Evolutionary conservation across 306 rosid species (phyloP), one percentile per base, ranked within the genome.

Genomic region (Prinsepia uniflora): DNA sequence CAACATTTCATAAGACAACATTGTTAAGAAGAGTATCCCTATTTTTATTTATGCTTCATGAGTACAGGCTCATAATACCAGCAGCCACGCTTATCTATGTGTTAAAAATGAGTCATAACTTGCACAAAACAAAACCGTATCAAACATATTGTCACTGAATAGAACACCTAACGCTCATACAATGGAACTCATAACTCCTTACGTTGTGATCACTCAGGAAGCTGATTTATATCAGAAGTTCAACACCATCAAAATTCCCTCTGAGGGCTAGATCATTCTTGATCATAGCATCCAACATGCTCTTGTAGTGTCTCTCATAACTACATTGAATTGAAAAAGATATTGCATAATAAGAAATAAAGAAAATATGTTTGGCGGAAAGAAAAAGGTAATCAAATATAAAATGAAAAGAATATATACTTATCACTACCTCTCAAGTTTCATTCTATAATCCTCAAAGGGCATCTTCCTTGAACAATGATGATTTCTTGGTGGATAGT

Each of bases 181-280:
- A 60, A 74, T 9, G 48, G 76, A 67, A 68, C 61, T 34, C 48
- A 61, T 8, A 80, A 72, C 53, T 72, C 72, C 96, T 84, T 93
- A 93, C 98, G 89, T 80, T 88, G 96, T 74, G 96, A 87, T 71
- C 83, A 83, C 79, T 85, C 90, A 46, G 97, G 98, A 74, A 93
- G 97, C 82, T 85, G 93, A 77, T 84, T 90, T 65, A 90, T 84
- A 93, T 85, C 78, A 90, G 77, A 81, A 93, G 90, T 72, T 93
- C 98, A 55, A 87, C 85, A 34, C 94, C 97, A 71, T 79, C 89
- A 69, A 87, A 72, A 55, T 58, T 78, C 71, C 96, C 96, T 81
- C 78, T 84, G 72, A 93, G 96, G 34, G 98, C 98, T 74, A 86
- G 75, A 85, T 93, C 98, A 72, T 87, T 87, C 72, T 76, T 87